phyloP scores from a whole-genome alignment of 306 rosid genomes.

The Malus sieversii region DNA sequence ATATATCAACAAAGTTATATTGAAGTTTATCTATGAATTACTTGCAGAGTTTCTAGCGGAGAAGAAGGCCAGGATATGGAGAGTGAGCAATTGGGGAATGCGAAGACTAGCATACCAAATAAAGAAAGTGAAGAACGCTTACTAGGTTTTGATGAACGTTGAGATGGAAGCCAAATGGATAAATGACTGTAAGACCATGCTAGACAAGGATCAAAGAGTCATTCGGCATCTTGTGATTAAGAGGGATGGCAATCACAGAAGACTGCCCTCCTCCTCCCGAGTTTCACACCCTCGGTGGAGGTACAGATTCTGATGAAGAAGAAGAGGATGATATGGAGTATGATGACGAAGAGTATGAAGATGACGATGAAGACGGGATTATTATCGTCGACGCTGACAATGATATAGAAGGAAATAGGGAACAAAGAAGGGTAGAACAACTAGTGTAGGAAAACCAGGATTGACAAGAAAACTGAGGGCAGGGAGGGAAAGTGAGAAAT shows the following conservation, averaged over 20 bases:
- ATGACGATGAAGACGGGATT: conserved; percentile 19
- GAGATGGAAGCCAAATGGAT: conserved; percentile 81
- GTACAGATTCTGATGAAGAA: conserved; percentile 37
- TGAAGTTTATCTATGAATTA: neutral
- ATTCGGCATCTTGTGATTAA: conserved; percentile 80
- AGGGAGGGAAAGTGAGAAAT: neutral
- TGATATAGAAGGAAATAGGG: conserved; percentile 6
- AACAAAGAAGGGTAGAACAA: neutral
- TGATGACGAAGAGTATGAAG: conserved; percentile 15
- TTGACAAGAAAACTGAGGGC: neutral
- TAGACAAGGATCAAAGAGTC: conserved; percentile 84
- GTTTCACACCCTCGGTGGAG: conserved; percentile 38
- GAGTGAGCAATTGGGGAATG: conserved; percentile 89
- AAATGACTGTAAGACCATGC: conserved; percentile 71
- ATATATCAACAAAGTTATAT: conserved; percentile 3
- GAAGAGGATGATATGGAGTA: conserved; percentile 31
- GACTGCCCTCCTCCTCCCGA: conserved; percentile 90
- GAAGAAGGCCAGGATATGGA: conserved; percentile 85
- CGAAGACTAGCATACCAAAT: conserved; percentile 77
- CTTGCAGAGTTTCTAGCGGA: conserved; percentile 72
- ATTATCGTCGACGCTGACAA: conserved; percentile 1
- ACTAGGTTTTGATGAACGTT: conserved; percentile 76
- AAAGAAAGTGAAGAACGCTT: conserved; percentile 67
- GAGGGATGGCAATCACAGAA: conserved; percentile 74
- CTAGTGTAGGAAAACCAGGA: conserved; percentile 1